These are phyloP conservation scores for Blastocystis sp. DNA, from an alignment of 352 stramenopile genomes.

Conservation along the genomic window DNA sequence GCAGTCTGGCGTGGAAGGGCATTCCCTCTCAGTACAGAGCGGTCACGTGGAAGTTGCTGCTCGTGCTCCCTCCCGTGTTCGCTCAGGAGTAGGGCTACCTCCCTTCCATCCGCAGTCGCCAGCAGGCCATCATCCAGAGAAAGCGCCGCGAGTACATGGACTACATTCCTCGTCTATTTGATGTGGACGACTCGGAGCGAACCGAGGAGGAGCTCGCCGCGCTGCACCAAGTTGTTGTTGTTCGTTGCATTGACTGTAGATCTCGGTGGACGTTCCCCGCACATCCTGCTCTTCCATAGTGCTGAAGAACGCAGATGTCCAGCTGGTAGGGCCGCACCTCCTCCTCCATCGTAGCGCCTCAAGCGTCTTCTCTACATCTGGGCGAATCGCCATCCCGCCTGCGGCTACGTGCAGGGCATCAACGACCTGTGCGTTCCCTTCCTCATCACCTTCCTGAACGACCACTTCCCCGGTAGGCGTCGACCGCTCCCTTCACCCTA, in stretches of 20 bases:
- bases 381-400: constrained; percentile 94
- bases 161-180: constrained; percentile 80
- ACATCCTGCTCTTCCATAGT: constrained; percentile 91
- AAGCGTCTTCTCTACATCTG: constrained; percentile 96
- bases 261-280: constrained; percentile 96
- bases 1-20: constrained; percentile 85
- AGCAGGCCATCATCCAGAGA: constrained; percentile 83
- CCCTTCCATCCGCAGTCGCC: constrained; percentile 87
- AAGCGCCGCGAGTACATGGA: constrained; percentile 94
- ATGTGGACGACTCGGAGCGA: constrained; percentile 88
- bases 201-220: constrained; percentile 91
- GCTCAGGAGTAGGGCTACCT: constrained; percentile 81
- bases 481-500: neutral
- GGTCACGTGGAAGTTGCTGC: constrained; percentile 90
- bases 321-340: constrained; percentile 73
- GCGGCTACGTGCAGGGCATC: constrained; percentile 94
- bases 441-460: constrained; percentile 86
- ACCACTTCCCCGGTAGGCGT: constrained; percentile 42
- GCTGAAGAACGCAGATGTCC: constrained; percentile 89
- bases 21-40: constrained; percentile 81
- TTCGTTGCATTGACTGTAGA: constrained; percentile 76
- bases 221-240: constrained; percentile 76
- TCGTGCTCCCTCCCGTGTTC: constrained; percentile 72
- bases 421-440: constrained; percentile 97
- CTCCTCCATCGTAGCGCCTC: constrained; percentile 77